These are phyloP conservation scores for Ramularia endophylla DNA, from an alignment of 2,329 filamentous ascomycete genomes.

Conservation along the genomic window DNA sequence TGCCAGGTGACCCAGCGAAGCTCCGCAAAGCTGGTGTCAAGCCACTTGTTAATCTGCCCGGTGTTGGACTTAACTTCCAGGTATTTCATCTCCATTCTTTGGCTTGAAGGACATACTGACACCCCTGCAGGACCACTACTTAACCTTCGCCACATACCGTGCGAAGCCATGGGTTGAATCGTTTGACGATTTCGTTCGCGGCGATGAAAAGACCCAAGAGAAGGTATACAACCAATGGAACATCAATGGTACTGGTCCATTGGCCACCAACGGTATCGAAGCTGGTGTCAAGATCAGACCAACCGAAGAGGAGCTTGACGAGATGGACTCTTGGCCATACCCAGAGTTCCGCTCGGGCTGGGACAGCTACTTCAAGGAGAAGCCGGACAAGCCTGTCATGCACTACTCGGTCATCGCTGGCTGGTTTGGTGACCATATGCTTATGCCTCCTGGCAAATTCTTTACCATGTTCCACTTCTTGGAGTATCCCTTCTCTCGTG, in stretches of 20 bases:
- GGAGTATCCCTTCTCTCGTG: constrained; percentile 70
- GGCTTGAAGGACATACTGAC: background rate
- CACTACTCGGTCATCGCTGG: constrained; percentile 73
- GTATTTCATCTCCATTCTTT: background rate
- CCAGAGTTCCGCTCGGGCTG: constrained; percentile 68
- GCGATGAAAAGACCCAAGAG: constrained; percentile 67
- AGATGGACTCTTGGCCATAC: constrained; percentile 68
- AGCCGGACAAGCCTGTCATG: constrained; percentile 82
- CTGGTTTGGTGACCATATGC: constrained; percentile 48
- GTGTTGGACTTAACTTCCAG: constrained; percentile 71
- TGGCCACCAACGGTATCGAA: constrained; percentile 74
- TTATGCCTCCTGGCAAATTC: constrained; percentile 69
- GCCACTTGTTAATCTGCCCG: constrained; percentile 63
- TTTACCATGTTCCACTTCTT: constrained; percentile 82
- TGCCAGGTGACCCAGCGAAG: constrained; percentile 58
- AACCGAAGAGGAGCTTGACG: constrained; percentile 58
- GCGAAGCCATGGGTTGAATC: constrained; percentile 70
- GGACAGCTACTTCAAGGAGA: constrained; percentile 78
- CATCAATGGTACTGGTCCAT: constrained; percentile 68
- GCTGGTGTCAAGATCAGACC: constrained; percentile 74
- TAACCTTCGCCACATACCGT: constrained; percentile 64
- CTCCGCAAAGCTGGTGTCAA: constrained; percentile 62
- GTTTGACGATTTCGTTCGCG: constrained; percentile 74
- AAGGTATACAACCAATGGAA: constrained; percentile 72
- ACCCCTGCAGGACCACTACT: constrained; percentile 59